Evolutionary conservation across 257 asterid species (phyloP), one percentile per base, ranked within the genome.

Genomic region (Capsicum baccatum): DNA sequence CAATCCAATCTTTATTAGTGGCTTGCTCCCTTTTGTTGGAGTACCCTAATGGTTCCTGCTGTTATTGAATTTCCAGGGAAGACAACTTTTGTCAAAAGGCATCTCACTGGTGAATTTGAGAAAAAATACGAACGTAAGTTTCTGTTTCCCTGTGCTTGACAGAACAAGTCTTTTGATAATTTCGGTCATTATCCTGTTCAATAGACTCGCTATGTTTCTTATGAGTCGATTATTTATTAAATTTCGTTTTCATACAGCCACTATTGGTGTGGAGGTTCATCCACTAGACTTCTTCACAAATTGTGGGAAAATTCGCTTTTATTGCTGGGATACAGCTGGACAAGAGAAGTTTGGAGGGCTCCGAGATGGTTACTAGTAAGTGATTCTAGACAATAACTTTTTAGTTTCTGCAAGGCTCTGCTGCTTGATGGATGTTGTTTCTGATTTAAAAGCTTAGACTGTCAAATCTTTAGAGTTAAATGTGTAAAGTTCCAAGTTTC

Each of bases 251-350:
- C 26, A 0, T 54, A 80, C 88, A 93, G 97, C 97, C 26, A 94
- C 97, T 1, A 94, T 94, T 60, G 98, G 97, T 15, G 97, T 94
- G 83, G 97, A 94, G 83, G 98, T 94, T 76, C 97, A 94, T 81
- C 98, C 98, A 0, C 79, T 94, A 89, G 98, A 94, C 82, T 94
- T 94, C 91, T 89, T 86, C 89, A 94, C 97, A 15, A 94, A 94
- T 86, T 92, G 97, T 9, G 97, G 97, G 56, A 90, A 91, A 69
- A 87, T 93, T 86, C 90, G 97, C 78, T 93, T 92, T 84, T 92
- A 93, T 66, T 93, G 97, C 88, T 93, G 97, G 97, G 97, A 93
- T 87, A 93, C 97, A 6, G 97, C 97, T 13, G 97, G 97, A 48
- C 95, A 93, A 76, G 95, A 91, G 89, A 91, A 91, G 88, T 91